Base-by-base conservation (phyloP, 2,329 filamentous ascomycete species). In the Sporothrix pseudoabietina region DNA sequence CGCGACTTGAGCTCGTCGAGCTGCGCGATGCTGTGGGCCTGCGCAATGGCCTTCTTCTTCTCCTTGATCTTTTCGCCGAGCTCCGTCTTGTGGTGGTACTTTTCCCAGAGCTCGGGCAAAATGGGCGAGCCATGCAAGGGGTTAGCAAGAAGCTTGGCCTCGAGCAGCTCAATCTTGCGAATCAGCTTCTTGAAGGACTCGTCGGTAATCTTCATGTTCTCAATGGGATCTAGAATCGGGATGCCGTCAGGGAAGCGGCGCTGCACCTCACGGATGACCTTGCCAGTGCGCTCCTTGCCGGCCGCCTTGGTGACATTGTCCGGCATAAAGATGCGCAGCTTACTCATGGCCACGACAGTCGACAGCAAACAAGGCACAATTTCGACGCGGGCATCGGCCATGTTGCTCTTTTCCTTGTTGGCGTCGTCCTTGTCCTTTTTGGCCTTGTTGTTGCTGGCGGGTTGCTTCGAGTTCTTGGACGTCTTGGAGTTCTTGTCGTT, bases 1-100 rank as follows among this genome's bases (percentile, higher is more conserved):
- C 96, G 91, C 76, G 93, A 94, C 85, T 98, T 98, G 75, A 99
- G 88, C 82, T 99, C 96, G 78, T 99, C 96, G 76, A 98, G 87
- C 81, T 99, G 95, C 74, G 96, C 91, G 74, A 98, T 92, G 74
- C 92, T 94, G 80, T 97, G 89, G 0, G 94, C 94, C 76, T 92
- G 91, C 30, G 88, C 85, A 75, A 99, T 98, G 74, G 93, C 88
- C 83, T 94, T 97, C 85, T 97, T 97, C 78, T 92, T 90, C 26
- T 88, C 88, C 84, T 97, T 98, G 83, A 98, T 95, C 83, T 94
- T 90, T 12, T 92, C 90, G 19, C 85, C 85, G 14, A 97, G 82
- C 69, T 89, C 88, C 32, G 96, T 88, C 86, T 99, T 99, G 75
- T 86, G 86, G 22, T 90, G 89, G 80, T 98, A 98, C 80, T 94